Base-by-base conservation (phyloP, 176 grass and related monocot species). In the Miscanthus lutarioriparius region DNA sequence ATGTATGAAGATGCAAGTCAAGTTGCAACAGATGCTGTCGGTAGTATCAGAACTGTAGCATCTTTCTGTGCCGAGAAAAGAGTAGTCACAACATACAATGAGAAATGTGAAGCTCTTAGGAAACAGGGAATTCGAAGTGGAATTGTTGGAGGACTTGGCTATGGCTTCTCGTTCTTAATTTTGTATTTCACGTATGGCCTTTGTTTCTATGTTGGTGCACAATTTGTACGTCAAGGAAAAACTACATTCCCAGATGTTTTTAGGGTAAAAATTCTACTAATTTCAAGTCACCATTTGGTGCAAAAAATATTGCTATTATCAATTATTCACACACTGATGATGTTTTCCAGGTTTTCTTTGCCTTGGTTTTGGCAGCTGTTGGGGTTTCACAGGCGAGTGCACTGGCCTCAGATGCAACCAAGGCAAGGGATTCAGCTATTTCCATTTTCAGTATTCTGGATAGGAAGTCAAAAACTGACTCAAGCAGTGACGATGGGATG, bases 381-480 rank as follows among this genome's bases (percentile, higher is more conserved):
- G 80, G 90, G 32, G 12, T 86, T 36, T 90, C 93, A 0, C 90
- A 92, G 32, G 25, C 86, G 64, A 91, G 82, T 49, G 87, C 85
- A 58, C 53, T 92, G 32, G 88, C 85, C 27, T 64, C 80, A 26
- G 67, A 91, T 87, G 86, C 70, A 38, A 77, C 85, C 14, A 95
- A 95, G 30, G 90, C 93, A 77, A 92, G 64, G 47, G 82, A 80
- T 6, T 92, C 90, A 12, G 86, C 85, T 17, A 69, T 82, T 86
- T 90, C 93, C 22, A 83, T 95, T 53, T 95, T 95, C 70, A 81
- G 74, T 77, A 82, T 92, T 79, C 40, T 95, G 40, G 90, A 95
- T 27, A 75, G 90, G 56, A 83, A 90, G 67, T 92, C 93, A 3
- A 90, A 85, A 73, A 83, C 90, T 13, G 90, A 92, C 53, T 80